These are phyloP conservation scores for Suillus weaverae DNA, from an alignment of 768 basidiomycete genomes.

Conservation along the genomic window DNA sequence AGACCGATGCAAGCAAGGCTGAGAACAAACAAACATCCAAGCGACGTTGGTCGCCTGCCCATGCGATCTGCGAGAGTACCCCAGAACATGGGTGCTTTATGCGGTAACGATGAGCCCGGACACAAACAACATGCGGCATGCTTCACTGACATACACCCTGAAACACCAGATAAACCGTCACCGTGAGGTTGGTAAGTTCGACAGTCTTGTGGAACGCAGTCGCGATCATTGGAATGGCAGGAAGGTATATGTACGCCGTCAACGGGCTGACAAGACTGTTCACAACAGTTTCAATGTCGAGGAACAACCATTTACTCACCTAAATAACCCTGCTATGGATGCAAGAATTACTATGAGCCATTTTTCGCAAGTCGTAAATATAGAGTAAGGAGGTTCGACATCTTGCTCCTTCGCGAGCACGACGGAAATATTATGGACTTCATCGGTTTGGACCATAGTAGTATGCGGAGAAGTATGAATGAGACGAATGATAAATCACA, in stretches of 20 bases:
- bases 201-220: conserved; percentile 55
- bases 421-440: not conserved
- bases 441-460: not conserved
- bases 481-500: not conserved
- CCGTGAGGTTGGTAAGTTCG: conserved; percentile 74
- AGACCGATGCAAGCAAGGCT: conserved; percentile 60
- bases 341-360: conserved; percentile 61
- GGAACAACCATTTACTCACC: conserved; percentile 33
- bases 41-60: conserved; percentile 60
- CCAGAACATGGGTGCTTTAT: conserved; percentile 54
- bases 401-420: not conserved
- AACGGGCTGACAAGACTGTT: conserved; percentile 45
- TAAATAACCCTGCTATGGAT: conserved; percentile 60
- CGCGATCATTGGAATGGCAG: conserved; percentile 68
- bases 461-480: not conserved
- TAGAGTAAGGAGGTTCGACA: conserved; percentile 33
- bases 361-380: conserved; percentile 55
- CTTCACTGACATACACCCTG: conserved; percentile 31
- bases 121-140: not conserved
- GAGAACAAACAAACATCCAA: conserved; percentile 59
- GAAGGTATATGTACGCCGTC: conserved; percentile 73
- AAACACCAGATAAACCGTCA: conserved; percentile 54
- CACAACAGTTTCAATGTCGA: not conserved
- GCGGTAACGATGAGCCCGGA: not conserved
- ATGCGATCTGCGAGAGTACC: conserved; percentile 59